These are phyloP conservation scores for Ophidiomyces ophidiicola DNA, from an alignment of 2,329 filamentous ascomycete species.

Conservation along the genomic window DNA sequence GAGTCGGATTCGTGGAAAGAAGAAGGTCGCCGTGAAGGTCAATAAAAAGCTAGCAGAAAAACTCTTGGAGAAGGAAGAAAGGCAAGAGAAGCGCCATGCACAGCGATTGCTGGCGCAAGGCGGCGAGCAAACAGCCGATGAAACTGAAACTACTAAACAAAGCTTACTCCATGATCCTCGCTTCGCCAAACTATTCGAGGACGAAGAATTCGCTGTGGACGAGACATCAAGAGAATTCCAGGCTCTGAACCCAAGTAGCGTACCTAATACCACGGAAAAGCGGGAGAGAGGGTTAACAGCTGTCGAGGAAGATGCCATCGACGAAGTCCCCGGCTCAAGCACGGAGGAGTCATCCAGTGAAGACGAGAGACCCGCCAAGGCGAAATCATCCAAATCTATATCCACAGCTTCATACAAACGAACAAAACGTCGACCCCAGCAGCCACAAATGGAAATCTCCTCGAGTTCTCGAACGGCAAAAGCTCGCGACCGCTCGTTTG, in stretches of 20 bases:
- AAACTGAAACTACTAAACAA: constrained; percentile 17
- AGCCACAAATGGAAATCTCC: constrained; percentile 46
- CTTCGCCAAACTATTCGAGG: constrained; percentile 80
- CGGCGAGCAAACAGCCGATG: constrained; percentile 39
- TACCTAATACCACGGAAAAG: constrained; percentile 22
- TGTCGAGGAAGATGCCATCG: constrained; percentile 49
- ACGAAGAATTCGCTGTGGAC: constrained; percentile 85
- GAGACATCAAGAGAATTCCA: constrained; percentile 80
- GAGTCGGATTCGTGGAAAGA: constrained; percentile 81
- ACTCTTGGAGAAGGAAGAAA: constrained; percentile 49
- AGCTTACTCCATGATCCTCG: constrained; percentile 70
- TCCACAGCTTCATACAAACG: constrained; percentile 45
- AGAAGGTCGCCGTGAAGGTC: constrained; percentile 83
- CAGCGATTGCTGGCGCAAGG: constrained; percentile 42
- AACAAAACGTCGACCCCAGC: constrained; percentile 37
- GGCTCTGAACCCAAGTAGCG: constrained; percentile 77
- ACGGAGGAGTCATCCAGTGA: constrained; percentile 25
- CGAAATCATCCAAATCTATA: constrained; percentile 34
- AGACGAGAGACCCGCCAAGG: constrained; percentile 22
- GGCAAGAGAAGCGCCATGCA: constrained; percentile 35
- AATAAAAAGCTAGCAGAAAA: constrained; percentile 58
- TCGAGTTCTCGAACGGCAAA: constrained; percentile 37
- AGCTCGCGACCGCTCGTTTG: constrained; percentile 45
- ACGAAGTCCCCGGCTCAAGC: constrained; percentile 37
- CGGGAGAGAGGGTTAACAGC: constrained; percentile 46